Percentiles rank a stretch among this genome's conserved stretches.
These are phyloP conservation scores for Amylostereum areolatum DNA, from an alignment of 1,284 basidiomycete genomes.

Conservation along the genomic window DNA sequence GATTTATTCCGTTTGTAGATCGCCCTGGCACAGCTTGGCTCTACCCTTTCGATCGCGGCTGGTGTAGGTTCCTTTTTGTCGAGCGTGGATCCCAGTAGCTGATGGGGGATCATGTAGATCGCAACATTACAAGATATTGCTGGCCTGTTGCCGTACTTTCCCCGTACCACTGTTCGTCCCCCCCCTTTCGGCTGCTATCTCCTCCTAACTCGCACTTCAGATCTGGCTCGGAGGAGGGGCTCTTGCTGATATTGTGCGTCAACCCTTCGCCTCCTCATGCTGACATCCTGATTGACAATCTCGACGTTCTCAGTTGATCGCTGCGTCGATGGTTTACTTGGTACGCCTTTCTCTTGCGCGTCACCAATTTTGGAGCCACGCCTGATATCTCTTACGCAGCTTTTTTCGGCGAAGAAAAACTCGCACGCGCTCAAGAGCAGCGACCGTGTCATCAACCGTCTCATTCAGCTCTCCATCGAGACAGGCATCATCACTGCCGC, in stretches of 20 bases:
- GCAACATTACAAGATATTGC: no score
- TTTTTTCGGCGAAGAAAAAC: constrained; percentile 3
- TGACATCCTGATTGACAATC: no score
- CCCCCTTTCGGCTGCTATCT: background rate
- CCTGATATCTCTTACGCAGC: background rate
- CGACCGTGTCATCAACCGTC: constrained; percentile 8
- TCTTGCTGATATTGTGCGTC: background rate
- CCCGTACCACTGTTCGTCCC: no score
- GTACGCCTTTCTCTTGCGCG: background rate
- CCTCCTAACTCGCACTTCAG: background rate
- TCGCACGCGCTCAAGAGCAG: constrained; percentile 2
- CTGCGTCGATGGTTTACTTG: background rate
- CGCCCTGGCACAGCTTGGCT: background rate
- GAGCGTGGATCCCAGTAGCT: no score
- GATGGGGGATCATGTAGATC: no score
- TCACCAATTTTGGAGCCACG: no score
- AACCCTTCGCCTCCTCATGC: no score
- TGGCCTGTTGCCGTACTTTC: no score
- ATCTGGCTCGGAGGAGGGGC: background rate
- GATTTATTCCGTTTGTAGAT: no score
- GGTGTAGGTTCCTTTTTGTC: background rate
- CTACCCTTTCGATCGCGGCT: background rate
- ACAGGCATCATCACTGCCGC: constrained; percentile 9
- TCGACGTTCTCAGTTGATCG: no score
- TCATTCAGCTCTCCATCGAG: constrained; percentile 10